phyloP scores from a whole-genome alignment of 2,329 filamentous ascomycete species.

The Cylindrodendrum hubeiense region DNA sequence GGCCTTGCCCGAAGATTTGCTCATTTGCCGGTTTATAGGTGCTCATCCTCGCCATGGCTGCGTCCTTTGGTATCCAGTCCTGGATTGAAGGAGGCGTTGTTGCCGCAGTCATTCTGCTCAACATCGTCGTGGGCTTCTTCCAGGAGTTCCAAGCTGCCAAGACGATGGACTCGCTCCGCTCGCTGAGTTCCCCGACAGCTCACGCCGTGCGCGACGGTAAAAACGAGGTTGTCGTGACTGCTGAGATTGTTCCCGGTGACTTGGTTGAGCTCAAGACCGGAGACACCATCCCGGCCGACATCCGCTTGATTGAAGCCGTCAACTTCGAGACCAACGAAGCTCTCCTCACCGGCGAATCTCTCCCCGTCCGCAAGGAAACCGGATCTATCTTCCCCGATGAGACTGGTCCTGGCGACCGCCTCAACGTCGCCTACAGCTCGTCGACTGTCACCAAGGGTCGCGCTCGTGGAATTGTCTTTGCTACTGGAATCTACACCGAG shows the following conservation, averaged over 20 bases:
- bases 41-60: slow-evolving; percentile 68
- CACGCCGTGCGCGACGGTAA: slow-evolving; percentile 57
- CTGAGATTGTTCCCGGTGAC: slow-evolving; percentile 68
- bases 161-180: slow-evolving; percentile 62
- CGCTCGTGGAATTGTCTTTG: slow-evolving; percentile 70
- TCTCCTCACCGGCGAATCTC: slow-evolving; percentile 73
- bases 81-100: slow-evolving; percentile 73
- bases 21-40: slow-evolving; percentile 50
- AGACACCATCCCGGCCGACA: slow-evolving; percentile 72
- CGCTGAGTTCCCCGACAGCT: slow-evolving; percentile 58
- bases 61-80: slow-evolving; percentile 68
- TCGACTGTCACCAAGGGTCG: slow-evolving; percentile 73
- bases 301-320: slow-evolving; percentile 68
- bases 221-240: slow-evolving; percentile 52
- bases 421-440: slow-evolving; percentile 73
- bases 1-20: slow-evolving; percentile 29
- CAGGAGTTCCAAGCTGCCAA: slow-evolving; percentile 62
- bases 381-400: slow-evolving; percentile 55
- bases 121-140: slow-evolving; percentile 65
- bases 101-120: slow-evolving; percentile 67
- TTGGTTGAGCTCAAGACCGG: slow-evolving; percentile 67
- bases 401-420: slow-evolving; percentile 66
- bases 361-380: slow-evolving; percentile 68
- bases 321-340: slow-evolving; percentile 78
- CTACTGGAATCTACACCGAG: slow-evolving; percentile 72